Base-by-base conservation (phyloP, 768 basidiomycete species). In the Pleurotus tuber-regium region DNA sequence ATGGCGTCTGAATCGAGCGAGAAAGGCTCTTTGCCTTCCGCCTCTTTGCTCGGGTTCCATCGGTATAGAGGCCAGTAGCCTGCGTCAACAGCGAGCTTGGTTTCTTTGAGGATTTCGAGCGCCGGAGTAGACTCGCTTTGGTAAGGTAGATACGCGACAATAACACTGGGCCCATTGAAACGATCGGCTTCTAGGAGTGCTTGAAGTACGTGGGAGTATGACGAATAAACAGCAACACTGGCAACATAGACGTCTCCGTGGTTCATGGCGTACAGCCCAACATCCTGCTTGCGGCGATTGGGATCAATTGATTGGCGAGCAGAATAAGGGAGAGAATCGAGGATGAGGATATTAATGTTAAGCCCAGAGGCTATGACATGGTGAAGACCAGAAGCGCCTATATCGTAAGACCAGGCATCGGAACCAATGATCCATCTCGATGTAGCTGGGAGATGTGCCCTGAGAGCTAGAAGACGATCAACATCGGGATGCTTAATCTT, bases 21-120 rank as follows among this genome's bases (percentile, higher is more conserved):
- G 75, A 99, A 99, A 12, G 90, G 87, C 56, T 95, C 92, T 63
- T 84, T 76, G 35, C 87, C 87, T 38, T 68, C 69, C 21, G 68
- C 70, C 61, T 94, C 91, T 66, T 89, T 88, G 60, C 79, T 78
- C 0, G 97, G 97, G 67, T 99, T 87, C 95, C 96, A 99, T 51
- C 97, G 82, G 76, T 98, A 99, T 47, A 98, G 74, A 0, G 96
- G 96, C 97, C 97, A 98, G 70, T 95, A 96, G 2, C 96, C 96
- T 8, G 89, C 80, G 60, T 98, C 95, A 33, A 98, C 90, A 4
- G 96, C 96, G 43, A 93, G 80, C 66, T 98, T 99, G 21, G 95
- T 99, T 74, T 96, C 93, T 73, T 97, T 95, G 52, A 99, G 76
- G n/a, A 98, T 73, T 28, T 95, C 85, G 29, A 99, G 81, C 2